These are phyloP conservation scores for Ascochyta rabiei DNA, from an alignment of 2,329 filamentous ascomycete species.

Conservation along the genomic window DNA sequence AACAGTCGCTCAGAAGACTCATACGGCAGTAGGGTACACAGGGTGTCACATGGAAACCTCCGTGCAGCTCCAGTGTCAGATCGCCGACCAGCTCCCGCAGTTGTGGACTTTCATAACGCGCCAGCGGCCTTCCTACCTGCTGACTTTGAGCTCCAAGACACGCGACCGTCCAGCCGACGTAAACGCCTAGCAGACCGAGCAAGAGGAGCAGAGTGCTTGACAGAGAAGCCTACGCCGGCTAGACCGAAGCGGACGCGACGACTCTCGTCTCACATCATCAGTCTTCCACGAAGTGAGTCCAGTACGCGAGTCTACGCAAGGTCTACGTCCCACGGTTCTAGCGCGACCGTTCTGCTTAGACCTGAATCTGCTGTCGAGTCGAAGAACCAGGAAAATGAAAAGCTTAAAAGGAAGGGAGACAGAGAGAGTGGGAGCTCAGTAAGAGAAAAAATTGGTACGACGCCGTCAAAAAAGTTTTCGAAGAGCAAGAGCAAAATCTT, in stretches of 20 bases:
- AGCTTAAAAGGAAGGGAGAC: constrained; percentile 21
- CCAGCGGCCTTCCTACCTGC: constrained; percentile 56
- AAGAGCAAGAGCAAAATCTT: constrained; percentile 47
- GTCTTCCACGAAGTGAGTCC: constrained; percentile 35
- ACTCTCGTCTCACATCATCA: constrained; percentile 42
- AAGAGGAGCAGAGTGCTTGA: constrained; percentile 27
- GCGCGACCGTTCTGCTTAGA: constrained; percentile 23
- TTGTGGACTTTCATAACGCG: constrained; percentile 56
- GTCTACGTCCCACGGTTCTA: constrained; percentile 28
- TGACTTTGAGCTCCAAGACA: constrained; percentile 53
- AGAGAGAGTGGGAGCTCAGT: constrained; percentile 15
- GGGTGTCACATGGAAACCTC: constrained; percentile 34
- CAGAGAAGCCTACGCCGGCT: constrained; percentile 27
- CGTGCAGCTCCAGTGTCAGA: constrained; percentile 32
- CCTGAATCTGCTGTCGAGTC: constrained; percentile 17
- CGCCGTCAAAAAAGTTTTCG: constrained; percentile 36
- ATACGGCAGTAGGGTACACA: constrained; percentile 34
- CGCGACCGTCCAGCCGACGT: constrained; percentile 31
- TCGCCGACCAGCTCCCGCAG: constrained; percentile 35
- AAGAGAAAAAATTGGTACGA: constrained; percentile 4
- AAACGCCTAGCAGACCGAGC: constrained; percentile 38
- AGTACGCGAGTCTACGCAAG: constrained; percentile 23
- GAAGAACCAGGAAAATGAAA: constrained; percentile 23
- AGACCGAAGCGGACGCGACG: constrained; percentile 38
- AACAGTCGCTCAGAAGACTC: constrained; percentile 46